These are phyloP conservation scores for Mucor indicus DNA, from an alignment of 371 early-diverging fungal genomes.

Conservation along the genomic window DNA sequence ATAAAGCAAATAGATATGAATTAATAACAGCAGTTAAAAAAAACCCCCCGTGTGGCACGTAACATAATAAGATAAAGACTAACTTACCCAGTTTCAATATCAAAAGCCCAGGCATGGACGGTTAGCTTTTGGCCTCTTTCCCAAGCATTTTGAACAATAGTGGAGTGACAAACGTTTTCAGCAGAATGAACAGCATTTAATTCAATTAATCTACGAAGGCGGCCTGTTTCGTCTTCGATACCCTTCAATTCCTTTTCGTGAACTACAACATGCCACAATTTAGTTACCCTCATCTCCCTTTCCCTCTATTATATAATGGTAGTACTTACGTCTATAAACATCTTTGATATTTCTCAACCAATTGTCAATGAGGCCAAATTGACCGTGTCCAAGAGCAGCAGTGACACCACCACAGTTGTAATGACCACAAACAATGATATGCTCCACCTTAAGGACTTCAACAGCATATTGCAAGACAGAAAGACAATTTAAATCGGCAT, in stretches of 20 bases:
- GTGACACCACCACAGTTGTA: conserved; percentile 87
- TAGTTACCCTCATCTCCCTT: too few species aligned
- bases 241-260: conserved; percentile 50
- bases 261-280: too few species aligned
- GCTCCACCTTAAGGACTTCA: conserved; percentile 85
- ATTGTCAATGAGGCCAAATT: conserved; percentile 80
- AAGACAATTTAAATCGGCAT: conserved; percentile 75
- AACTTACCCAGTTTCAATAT: conserved; percentile 63
- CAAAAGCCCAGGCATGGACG: conserved; percentile 85
- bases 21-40: too few species aligned
- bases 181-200: conserved; percentile 79
- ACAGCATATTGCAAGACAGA: conserved; percentile 93
- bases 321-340: conserved; percentile 55
- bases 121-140: conserved; percentile 67
- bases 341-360: conserved; percentile 82
- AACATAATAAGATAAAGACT: too few species aligned
- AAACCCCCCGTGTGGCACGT: too few species aligned
- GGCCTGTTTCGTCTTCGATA: conserved; percentile 34
- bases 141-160: conserved; percentile 86
- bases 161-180: conserved; percentile 68
- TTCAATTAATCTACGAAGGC: conserved; percentile 58
- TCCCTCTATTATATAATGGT: too few species aligned
- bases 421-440: conserved; percentile 92
- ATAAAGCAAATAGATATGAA: too few species aligned
- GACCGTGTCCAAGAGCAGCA: conserved; percentile 59